phyloP scores from a whole-genome alignment of 768 basidiomycete genomes.

The Panaeolus papilionaceus region DNA sequence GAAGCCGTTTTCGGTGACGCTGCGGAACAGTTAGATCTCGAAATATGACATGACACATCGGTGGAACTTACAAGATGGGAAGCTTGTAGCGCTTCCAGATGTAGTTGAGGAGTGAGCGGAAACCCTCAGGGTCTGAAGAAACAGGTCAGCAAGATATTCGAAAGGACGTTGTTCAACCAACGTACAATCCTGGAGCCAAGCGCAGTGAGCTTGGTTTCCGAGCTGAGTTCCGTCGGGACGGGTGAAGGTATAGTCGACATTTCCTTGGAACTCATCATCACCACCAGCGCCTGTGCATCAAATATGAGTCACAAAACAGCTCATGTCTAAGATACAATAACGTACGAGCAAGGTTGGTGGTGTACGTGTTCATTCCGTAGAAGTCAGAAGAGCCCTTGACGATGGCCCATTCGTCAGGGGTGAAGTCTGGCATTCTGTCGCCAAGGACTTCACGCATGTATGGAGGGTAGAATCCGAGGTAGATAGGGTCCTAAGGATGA shows the following conservation, averaged over 20 bases:
- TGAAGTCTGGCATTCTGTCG: conserved; percentile 63
- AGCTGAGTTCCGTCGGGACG: conserved; percentile 68
- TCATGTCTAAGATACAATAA: conserved; percentile 8
- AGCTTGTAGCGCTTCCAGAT: conserved; percentile 61
- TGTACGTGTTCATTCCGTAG: conserved; percentile 78
- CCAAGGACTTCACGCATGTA: conserved; percentile 62
- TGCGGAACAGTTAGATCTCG: conserved; percentile 26
- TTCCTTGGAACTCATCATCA: conserved; percentile 67
- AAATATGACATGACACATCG: background rate
- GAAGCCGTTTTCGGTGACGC: conserved; percentile 80
- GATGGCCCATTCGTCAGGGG: conserved; percentile 57
- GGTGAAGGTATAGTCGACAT: conserved; percentile 65
- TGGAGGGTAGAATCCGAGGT: conserved; percentile 72
- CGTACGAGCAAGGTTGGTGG: conserved; percentile 66
- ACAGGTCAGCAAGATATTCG: conserved; percentile 11
- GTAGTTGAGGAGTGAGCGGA: conserved; percentile 73
- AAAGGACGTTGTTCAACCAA: background rate
- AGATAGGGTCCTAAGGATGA: conserved; percentile 59
- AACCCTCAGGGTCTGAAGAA: conserved; percentile 63
- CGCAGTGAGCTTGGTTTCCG: conserved; percentile 68
- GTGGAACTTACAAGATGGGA: conserved; percentile 42
- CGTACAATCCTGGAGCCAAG: conserved; percentile 73
- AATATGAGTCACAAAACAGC: conserved; percentile 10
- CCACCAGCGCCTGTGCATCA: conserved; percentile 56
- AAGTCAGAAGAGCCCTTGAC: conserved; percentile 74